phyloP scores from a whole-genome alignment of 371 early-diverging fungal species.

The Circinella minor region DNA sequence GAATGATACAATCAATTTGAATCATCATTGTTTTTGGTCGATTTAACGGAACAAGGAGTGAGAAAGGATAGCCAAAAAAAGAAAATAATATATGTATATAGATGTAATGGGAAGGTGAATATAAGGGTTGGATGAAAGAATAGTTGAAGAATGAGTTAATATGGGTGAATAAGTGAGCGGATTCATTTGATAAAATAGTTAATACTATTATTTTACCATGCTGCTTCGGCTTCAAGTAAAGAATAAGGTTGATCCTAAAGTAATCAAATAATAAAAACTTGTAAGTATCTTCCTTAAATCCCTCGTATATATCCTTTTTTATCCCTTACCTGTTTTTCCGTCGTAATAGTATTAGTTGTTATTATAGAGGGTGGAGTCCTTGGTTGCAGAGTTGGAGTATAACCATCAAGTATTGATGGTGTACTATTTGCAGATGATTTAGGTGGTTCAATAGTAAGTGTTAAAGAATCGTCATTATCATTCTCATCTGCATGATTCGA shows the following conservation, averaged over 20 bases:
- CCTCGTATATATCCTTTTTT: background rate
- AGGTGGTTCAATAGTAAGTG: slow-evolving; percentile 4
- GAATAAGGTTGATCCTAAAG: background rate
- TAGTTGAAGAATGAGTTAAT: background rate
- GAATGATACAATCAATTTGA: no score
- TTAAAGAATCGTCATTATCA: background rate
- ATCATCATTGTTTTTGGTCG: no score
- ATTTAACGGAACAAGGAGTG: no score
- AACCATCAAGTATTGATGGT: slow-evolving; percentile 28
- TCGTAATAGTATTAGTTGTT: background rate
- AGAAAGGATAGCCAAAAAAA: no score
- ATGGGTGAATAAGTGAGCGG: background rate
- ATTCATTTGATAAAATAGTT: background rate
- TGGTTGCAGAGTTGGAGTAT: slow-evolving; percentile 25
- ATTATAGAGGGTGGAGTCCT: background rate
- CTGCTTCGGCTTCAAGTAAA: slow-evolving; percentile 23
- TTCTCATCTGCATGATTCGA: slow-evolving; percentile 12
- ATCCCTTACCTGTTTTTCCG: background rate
- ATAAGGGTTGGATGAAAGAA: background rate
- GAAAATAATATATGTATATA: no score
- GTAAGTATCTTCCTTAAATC: background rate
- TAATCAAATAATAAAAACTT: background rate
- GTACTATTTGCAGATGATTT: background rate
- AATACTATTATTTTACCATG: slow-evolving; percentile 17
- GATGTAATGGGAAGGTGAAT: no score